Evolutionary conservation across 169 alveolate genomes (phyloP), one percentile per base, ranked within the genome.

Genomic region (Plasmodium knowlesi): DNA sequence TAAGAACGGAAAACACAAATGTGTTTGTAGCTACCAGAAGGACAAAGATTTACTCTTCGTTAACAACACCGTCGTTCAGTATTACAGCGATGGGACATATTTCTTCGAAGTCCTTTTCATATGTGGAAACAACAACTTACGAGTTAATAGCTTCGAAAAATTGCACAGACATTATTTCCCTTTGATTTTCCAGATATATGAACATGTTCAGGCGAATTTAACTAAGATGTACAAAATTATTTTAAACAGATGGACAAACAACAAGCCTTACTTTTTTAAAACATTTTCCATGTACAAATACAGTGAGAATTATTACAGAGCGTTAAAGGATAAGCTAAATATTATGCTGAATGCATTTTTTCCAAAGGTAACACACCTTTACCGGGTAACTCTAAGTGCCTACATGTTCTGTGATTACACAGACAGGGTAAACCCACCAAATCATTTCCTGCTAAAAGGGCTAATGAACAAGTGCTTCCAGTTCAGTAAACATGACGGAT

Each of bases 381-480:
- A 91, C 61, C 84, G 95, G n/a, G 73, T 91, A 46, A 91, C 95
- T 14, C 57, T 91, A 39, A 91, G 95, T 82, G 95, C 92, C 14
- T 91, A 91, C 74, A 81, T 91, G 92, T 91, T 91, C 76, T 91
- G 95, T 72, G 39, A 91, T 71, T 91, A 91, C 61, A 91, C 95
- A 4, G 81, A 91, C 50, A 61, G n/a, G 74, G 83, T 82, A 81
- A 91, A 91, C 74, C 95, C 95, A 2, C 95, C 95, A n/a, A 72
- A 82, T 41, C 92, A 81, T 82, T 91, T 41, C 34, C 72, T 91
- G 57, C 74, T 91, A 71, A 81, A 73, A 91, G 83, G 83, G 34
- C 1, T 91, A 32, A 78, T 91, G 85, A 91, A 91, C 37, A 80
- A 91, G 74, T 91, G 95, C 39, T 67, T 53, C 57, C 57, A 71